phyloP scores from a whole-genome alignment of 2,329 filamentous ascomycete species.

The Huntiella savannae region DNA sequence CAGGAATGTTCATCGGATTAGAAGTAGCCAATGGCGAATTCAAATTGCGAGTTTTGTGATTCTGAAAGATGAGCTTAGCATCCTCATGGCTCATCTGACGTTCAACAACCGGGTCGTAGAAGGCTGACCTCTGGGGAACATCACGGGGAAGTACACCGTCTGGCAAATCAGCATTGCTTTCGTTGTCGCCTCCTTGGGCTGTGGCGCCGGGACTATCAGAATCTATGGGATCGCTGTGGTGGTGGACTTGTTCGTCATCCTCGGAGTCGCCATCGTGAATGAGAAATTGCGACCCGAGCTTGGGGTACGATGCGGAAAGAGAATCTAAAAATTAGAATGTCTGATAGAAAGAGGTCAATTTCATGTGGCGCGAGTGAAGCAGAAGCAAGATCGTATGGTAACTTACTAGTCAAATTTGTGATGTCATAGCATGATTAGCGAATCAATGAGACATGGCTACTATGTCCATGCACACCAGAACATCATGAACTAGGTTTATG shows the following conservation, averaged over 20 bases:
- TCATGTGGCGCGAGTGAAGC: not conserved
- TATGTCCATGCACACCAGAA: too few species aligned
- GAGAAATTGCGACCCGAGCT: constrained; percentile 12
- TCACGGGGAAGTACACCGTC: constrained; percentile 43
- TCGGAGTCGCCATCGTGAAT: constrained; percentile 13
- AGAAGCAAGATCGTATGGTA: not conserved
- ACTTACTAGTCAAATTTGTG: constrained; percentile 1
- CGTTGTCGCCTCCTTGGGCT: constrained; percentile 5
- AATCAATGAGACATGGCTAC: too few species aligned
- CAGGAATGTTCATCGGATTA: not conserved
- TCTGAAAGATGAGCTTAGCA: constrained; percentile 86
- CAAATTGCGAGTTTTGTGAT: constrained; percentile 9
- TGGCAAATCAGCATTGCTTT: constrained; percentile 17
- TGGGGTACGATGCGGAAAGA: constrained; percentile 9
- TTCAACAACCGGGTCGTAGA: constrained; percentile 84
- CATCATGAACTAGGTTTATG: too few species aligned
- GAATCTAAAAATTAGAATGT: constrained; percentile 1
- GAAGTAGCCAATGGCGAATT: constrained; percentile 5
- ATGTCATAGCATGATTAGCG: not conserved
- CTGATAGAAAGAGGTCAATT: not conserved
- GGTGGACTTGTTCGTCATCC: constrained; percentile 11
- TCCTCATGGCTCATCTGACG: constrained; percentile 89
- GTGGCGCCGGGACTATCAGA: constrained; percentile 4
- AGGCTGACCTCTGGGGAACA: constrained; percentile 54
- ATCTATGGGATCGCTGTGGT: constrained; percentile 5